A percentile compares a stretch with the other conserved stretches of the same genome.
These are phyloP conservation scores for Naganishia sp. DNA, from an alignment of 1,284 basidiomycete species.

Conservation along the genomic window DNA sequence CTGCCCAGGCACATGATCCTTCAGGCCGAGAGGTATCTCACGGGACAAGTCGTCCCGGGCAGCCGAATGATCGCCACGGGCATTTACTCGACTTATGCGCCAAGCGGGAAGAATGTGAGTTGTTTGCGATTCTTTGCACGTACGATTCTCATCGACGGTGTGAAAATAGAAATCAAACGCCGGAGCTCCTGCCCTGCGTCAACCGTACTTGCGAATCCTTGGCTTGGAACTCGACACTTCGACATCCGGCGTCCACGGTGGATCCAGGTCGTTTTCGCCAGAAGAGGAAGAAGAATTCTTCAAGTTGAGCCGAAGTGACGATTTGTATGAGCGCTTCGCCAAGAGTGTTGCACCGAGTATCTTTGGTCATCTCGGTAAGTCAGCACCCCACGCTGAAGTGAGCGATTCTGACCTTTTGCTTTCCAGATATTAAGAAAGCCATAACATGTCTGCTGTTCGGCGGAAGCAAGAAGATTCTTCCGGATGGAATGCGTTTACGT, in stretches of 20 bases:
- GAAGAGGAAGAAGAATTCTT: constrained; percentile 96
- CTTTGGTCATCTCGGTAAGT: constrained; percentile 83
- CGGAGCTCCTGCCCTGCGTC: constrained; percentile 79
- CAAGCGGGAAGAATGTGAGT: constrained; percentile 75
- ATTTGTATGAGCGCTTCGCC: constrained; percentile 92
- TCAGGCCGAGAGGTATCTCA: constrained; percentile 84
- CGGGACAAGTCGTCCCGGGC: constrained; percentile 89
- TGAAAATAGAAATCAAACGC: constrained; percentile 63
- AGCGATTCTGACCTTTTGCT: background rate
- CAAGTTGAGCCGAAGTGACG: constrained; percentile 82
- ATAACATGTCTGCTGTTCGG: constrained; percentile 93
- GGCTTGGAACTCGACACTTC: constrained; percentile 82
- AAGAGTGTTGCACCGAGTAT: constrained; percentile 96
- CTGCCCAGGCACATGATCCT: constrained; percentile 93
- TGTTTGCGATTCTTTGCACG: constrained; percentile 16
- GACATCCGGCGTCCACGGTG: constrained; percentile 63
- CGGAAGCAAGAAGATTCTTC: constrained; percentile 96
- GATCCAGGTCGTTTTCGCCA: constrained; percentile 74
- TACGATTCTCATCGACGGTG: constrained; percentile 13
- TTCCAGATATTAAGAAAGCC: constrained; percentile 92
- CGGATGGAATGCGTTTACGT: constrained; percentile 94
- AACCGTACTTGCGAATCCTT: constrained; percentile 90
- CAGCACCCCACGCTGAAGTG: background rate
- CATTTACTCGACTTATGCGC: constrained; percentile 89
- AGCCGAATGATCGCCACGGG: constrained; percentile 93